Conservation (phyloP, 805 yeast genomes). For the baker's yeast (Saccharomyces cerevisiae) region DNA sequence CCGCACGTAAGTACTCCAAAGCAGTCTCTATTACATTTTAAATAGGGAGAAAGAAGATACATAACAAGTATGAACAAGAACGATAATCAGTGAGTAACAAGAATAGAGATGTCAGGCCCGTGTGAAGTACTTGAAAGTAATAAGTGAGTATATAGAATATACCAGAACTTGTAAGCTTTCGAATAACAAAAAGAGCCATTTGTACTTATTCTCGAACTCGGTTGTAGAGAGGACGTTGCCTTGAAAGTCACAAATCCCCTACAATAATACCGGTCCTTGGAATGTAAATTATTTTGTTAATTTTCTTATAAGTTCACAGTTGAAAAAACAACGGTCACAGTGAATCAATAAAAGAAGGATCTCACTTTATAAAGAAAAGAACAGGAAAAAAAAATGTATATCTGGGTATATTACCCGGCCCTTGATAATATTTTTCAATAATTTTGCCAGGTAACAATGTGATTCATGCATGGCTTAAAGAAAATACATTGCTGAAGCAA, state of each 20-base stretch:
- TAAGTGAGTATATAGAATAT: not conserved
- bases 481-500: no score
- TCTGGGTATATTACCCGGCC: not conserved
- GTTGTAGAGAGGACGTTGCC: slow-evolving; percentile 34
- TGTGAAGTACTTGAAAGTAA: slow-evolving; percentile 19
- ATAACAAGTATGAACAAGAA: not conserved
- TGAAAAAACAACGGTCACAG: not conserved
- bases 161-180: slow-evolving; percentile 2
- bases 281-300: slow-evolving; percentile 15
- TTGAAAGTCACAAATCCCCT: slow-evolving; percentile 31
- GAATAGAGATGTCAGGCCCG: slow-evolving; percentile 16
- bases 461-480: not conserved
- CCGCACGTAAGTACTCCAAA: not conserved
- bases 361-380: not conserved
- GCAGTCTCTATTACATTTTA: not conserved
- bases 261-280: slow-evolving; percentile 34
- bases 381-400: no score
- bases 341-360: not conserved
- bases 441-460: not conserved
- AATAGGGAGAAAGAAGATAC: not conserved
- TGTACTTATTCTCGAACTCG: slow-evolving; percentile 27
- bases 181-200: slow-evolving; percentile 10
- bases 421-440: no score
- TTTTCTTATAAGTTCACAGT: not conserved
- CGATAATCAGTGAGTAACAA: not conserved